Evolutionary conservation across 2,329 filamentous ascomycete genomes (phyloP), one percentile per base, ranked within the genome.

Genomic region (Scedosporium apiospermum): DNA sequence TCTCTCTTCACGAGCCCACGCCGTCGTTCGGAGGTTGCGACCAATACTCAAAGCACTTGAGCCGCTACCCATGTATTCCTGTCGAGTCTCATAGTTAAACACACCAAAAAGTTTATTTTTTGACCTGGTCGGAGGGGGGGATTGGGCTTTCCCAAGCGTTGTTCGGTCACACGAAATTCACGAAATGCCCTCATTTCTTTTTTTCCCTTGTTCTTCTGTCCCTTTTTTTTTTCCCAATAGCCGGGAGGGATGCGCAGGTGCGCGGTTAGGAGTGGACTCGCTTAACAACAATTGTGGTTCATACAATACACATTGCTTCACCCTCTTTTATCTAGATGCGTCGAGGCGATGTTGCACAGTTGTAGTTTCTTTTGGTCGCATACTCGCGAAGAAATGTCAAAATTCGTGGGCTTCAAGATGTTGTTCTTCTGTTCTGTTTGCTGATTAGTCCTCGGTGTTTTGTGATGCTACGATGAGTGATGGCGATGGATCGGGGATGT

Each of bases 31-130:
- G 75, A 76, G 75, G 74, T 75, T 73, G 75, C 74, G 73, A 72
- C 72, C 71, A 72, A 73, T 73, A 74, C 74, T 72, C 73, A 75
- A 53, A 53, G 34, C 27, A 60, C 62, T 74, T 73, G 71, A 69
- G 70, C 71, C 74, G 76, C 74, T 75, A 75, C 73, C 77, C 76
- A 73, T 75, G 74, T 77, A 76, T 77, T 74, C 73, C 74, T 73
- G 74, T 76, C 77, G 76, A 77, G 77, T 79, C 77, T 81, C 78
- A 74, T 79, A 79, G 82, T 78, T 81, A 78, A 62, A 34, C 61
- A 21, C 76, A 72, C 82, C 83, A 82, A 80, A 76, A 80, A 55
- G 16, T 16, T 58, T 51, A 18, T 58, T 23, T 80, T 78, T 81
- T 79, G 76, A 76, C 71, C 76, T 78, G 79, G 77, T 82, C 76